A percentile compares a stretch with the other conserved stretches of the same genome.
phyloP scores from a whole-genome alignment of 306 rosid species.

The Cotoneaster glaucophyllus region DNA sequence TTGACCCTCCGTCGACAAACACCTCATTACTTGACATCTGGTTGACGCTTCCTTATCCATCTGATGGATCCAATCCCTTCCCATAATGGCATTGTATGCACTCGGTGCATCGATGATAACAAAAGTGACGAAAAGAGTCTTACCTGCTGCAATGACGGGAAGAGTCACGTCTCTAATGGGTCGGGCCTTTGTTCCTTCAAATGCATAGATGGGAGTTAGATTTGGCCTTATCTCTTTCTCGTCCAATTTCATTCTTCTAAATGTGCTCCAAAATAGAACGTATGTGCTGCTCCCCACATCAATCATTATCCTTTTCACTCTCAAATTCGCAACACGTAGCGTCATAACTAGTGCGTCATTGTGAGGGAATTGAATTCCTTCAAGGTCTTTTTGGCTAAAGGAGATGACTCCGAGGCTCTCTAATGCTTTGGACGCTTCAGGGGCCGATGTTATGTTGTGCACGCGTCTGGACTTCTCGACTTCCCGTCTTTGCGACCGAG shows the following conservation, averaged over 20 bases:
- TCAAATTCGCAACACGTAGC: background rate
- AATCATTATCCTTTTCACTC: background rate
- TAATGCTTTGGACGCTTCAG: background rate
- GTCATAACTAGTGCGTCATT: background rate
- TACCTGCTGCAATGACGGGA: background rate
- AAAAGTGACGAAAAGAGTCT: background rate
- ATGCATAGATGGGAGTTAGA: accelerated
- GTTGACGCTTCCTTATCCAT: background rate
- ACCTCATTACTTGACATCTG: too few species aligned
- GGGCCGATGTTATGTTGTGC: background rate
- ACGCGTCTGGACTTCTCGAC: background rate
- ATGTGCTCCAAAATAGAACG: accelerated
- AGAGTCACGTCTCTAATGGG: background rate
- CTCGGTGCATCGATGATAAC: background rate
- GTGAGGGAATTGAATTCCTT: background rate
- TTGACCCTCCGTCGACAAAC: too few species aligned
- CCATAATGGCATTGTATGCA: background rate
- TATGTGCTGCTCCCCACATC: background rate
- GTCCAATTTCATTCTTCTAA: background rate
- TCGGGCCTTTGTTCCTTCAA: accelerated
- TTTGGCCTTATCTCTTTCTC: background rate
- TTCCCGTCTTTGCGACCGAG: too few species aligned
- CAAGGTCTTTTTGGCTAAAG: background rate
- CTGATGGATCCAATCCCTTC: background rate
- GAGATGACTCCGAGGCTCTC: too few species aligned